Conservation (phyloP, 169 alveolate species). For the Plasmodium billcollinsi region DNA sequence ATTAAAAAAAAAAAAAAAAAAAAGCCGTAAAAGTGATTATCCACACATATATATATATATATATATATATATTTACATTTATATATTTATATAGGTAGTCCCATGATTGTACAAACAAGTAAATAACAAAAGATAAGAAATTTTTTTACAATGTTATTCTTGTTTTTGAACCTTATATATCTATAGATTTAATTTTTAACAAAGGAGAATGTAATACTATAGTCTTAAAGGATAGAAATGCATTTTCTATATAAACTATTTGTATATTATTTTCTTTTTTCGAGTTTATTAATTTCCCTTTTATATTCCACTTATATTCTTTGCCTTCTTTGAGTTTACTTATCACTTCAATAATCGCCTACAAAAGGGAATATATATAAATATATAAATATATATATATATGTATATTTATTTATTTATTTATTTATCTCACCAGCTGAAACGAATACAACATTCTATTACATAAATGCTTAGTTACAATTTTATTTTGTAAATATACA, state of each 20-base stretch:
- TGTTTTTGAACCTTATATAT: slow-evolving; percentile 12
- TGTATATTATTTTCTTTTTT: slow-evolving; percentile 68
- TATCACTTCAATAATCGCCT: slow-evolving; percentile 55
- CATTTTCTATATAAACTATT: slow-evolving; percentile 52
- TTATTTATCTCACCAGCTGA: slow-evolving; percentile 28
- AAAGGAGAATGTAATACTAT: slow-evolving; percentile 48
- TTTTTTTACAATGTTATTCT: neutral
- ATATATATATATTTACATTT: too few species aligned
- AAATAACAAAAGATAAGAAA: neutral
- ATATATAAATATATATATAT: neutral
- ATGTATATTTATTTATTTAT: neutral
- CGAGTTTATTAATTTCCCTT: slow-evolving; percentile 46
- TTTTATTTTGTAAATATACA: slow-evolving; percentile 36
- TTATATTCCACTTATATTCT: slow-evolving; percentile 53
- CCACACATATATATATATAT: too few species aligned
- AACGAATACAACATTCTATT: slow-evolving; percentile 52
- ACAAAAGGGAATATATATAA: neutral
- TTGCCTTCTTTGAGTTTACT: slow-evolving; percentile 38
- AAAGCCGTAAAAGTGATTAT: too few species aligned
- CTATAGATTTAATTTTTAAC: slow-evolving; percentile 68
- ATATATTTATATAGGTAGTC: too few species aligned
- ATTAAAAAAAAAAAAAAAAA: too few species aligned
- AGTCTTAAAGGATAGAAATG: slow-evolving; percentile 32
- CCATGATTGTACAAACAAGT: neutral
- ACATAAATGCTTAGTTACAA: slow-evolving; percentile 20